A percentile compares a stretch with the other conserved stretches of the same genome.
phyloP scores from a whole-genome alignment of 1,284 basidiomycete genomes.

The Dichomitus squalens region DNA sequence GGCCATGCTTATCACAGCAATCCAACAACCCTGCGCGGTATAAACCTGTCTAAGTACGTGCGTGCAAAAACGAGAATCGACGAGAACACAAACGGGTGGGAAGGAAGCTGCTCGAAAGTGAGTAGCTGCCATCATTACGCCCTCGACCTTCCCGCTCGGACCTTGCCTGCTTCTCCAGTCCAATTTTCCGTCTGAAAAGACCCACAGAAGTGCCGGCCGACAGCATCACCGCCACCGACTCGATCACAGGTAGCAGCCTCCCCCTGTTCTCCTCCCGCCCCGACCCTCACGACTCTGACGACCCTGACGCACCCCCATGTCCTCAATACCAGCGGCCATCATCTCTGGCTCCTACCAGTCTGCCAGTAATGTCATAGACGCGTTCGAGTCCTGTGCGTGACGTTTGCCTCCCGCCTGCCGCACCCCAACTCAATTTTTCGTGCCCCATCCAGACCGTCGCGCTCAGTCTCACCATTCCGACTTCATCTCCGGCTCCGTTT shows the following conservation, averaged over 20 bases:
- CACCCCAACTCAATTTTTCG: background rate
- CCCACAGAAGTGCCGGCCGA: too few relatives aligned
- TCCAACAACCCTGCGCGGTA: too few relatives aligned
- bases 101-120: background rate
- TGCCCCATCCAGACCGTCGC: slow-evolving; percentile 53
- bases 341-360: slow-evolving; percentile 48
- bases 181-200: background rate
- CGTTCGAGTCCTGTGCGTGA: slow-evolving; percentile 47
- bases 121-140: background rate
- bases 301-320: slow-evolving; percentile 34
- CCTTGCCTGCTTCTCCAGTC: slow-evolving; percentile 9
- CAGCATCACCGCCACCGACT: too few relatives aligned
- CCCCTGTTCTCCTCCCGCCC: background rate
- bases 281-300: slow-evolving; percentile 17
- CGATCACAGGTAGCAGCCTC: too few relatives aligned
- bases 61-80: background rate
- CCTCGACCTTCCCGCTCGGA: slow-evolving; percentile 10
- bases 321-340: slow-evolving; percentile 46
- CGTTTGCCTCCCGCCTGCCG: slow-evolving; percentile 33
- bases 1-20: background rate
- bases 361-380: slow-evolving; percentile 57
- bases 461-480: slow-evolving; percentile 63
- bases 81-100: background rate
- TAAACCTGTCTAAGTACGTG: too few relatives aligned
- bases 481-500: slow-evolving; percentile 52